Base-by-base conservation (phyloP, 23 red algal species). In the Agarophyton chilense region DNA sequence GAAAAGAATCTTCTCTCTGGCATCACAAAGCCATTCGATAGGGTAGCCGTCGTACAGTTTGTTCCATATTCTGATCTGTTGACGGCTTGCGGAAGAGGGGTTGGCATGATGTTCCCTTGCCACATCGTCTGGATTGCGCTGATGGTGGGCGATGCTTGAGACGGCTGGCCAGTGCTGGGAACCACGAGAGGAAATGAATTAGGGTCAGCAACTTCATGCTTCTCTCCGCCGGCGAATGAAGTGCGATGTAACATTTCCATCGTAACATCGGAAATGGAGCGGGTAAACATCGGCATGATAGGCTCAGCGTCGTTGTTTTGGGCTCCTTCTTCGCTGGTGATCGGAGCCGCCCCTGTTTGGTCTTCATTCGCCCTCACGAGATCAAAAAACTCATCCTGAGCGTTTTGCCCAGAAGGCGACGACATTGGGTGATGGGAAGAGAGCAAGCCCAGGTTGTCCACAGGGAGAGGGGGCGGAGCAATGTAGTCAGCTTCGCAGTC, bases 211-310 rank as follows among this genome's bases (percentile, higher is more conserved):
- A 29, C 31, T 65, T 65, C 39, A 47, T 74, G 13, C 33, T 74
- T 47, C 21, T 29, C 21, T 74, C n/a, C 43, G 19, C 24, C 35
- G 28, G 60, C 31, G 35, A 36, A 74, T 40, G 39, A 25, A 29
- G 38, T 74, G 19, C 43, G 68, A 74, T 74, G 68, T 74, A 74
- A 38, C 68, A 25, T 49, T 0, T 43, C 68, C 43, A 74, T 47
- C 29, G 68, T 74, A 19, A 74, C 68, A 4, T 74, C 68, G 1
- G 68, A 74, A 9, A 74, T 47, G 41, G 40, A 39, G 13, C 68
- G 68, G 31, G 13, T 17, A 29, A 65, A 29, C 29, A 35, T 36
- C 29, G 60, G 31, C 31, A 29, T 2, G 6, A 2, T 36, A 17
- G 60, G 31, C 0, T 25, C 60, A 38, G 16, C 60, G 31, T 12